A percentile compares a stretch with the other conserved stretches of the same genome.
phyloP scores from a whole-genome alignment of 2,329 filamentous ascomycete genomes.

The Colletotrichum sojae region DNA sequence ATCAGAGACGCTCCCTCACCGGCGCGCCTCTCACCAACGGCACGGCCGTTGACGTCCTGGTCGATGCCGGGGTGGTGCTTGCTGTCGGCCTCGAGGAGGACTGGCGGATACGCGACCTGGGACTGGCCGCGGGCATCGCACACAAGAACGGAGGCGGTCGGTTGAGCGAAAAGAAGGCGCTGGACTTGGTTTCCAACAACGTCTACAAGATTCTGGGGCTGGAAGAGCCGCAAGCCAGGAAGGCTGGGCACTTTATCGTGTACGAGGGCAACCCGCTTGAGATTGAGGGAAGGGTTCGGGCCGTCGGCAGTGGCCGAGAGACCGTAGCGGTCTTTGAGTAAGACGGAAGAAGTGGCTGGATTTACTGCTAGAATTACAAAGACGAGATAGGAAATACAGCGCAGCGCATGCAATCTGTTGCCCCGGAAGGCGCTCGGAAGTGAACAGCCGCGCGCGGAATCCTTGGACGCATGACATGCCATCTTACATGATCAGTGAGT shows the following conservation, averaged over 20 bases:
- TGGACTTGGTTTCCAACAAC: constrained; percentile 70
- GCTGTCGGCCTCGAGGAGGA: constrained; percentile 74
- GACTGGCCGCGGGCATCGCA: constrained; percentile 72
- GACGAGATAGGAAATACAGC: too few species aligned
- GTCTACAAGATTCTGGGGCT: constrained; percentile 71
- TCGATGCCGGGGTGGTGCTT: constrained; percentile 70
- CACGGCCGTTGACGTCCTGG: constrained; percentile 70
- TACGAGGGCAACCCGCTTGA: constrained; percentile 75
- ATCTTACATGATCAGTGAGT: not conserved
- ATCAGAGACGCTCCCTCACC: constrained; percentile 72
- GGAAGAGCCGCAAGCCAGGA: constrained; percentile 47
- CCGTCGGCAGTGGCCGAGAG: constrained; percentile 62
- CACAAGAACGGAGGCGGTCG: constrained; percentile 69
- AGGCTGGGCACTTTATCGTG: constrained; percentile 68
- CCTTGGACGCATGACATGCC: constrained; percentile 1
- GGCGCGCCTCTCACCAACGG: constrained; percentile 78
- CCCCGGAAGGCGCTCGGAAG: too few species aligned
- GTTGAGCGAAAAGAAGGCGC: constrained; percentile 67
- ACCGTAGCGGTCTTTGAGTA: constrained; percentile 55
- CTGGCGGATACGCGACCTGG: constrained; percentile 73
- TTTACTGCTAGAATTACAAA: not conserved
- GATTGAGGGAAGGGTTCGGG: constrained; percentile 69
- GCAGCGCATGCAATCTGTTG: too few species aligned
- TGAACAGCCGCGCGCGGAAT: not conserved
- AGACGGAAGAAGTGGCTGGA: not conserved